Conservation (phyloP, 192 early-diverging fungal species). For the Podila epicladia region DNA sequence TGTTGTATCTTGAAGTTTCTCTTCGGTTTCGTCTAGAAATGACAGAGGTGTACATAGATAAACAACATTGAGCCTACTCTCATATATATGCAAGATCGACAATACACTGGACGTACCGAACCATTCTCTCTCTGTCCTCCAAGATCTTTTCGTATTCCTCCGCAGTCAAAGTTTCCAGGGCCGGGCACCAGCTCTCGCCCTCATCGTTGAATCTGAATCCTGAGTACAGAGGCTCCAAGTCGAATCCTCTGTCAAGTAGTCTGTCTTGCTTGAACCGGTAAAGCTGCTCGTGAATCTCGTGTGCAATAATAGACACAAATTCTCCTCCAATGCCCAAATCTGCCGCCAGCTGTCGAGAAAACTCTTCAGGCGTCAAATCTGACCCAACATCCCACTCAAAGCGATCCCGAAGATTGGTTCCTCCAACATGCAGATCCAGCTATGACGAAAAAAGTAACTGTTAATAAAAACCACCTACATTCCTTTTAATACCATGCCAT, state of each 20-base stretch:
- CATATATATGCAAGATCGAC: background rate
- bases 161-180: slow-evolving; percentile 62
- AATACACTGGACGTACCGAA: slow-evolving; percentile 49
- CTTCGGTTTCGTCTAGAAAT: slow-evolving; percentile 48
- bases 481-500: too few species aligned
- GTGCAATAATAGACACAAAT: slow-evolving; percentile 79
- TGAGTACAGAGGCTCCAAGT: slow-evolving; percentile 53
- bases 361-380: slow-evolving; percentile 74
- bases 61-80: background rate
- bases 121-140: slow-evolving; percentile 63
- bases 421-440: slow-evolving; percentile 86
- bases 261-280: slow-evolving; percentile 64
- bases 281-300: slow-evolving; percentile 81
- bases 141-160: slow-evolving; percentile 70
- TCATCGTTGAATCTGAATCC: slow-evolving; percentile 58
- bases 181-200: slow-evolving; percentile 63
- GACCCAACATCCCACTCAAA: slow-evolving; percentile 93
- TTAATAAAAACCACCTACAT: slow-evolving; percentile 38
- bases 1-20: slow-evolving; percentile 40
- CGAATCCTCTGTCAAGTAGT: slow-evolving; percentile 57
- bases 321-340: slow-evolving; percentile 86
- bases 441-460: slow-evolving; percentile 11
- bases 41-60: background rate
- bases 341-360: slow-evolving; percentile 68
- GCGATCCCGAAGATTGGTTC: slow-evolving; percentile 82